Evolutionary conservation across 2,329 filamentous ascomycete species (phyloP).

Genomic region (Malbranchea cinnamomea): DNA sequence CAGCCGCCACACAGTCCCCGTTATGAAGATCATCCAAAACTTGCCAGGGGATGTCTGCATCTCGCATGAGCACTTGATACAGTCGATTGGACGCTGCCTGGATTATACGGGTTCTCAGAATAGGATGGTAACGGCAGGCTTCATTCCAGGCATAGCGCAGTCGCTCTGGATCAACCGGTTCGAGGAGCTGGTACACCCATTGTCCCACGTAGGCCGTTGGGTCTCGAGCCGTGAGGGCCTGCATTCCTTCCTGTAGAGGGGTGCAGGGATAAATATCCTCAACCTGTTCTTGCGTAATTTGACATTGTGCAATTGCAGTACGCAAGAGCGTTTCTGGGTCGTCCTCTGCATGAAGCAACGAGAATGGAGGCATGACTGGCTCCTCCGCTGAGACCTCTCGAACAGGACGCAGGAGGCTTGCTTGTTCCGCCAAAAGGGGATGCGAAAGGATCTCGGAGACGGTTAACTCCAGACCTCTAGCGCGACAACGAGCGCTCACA

Average conservation of each 20-base stretch:
- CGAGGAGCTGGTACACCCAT: conserved; percentile 17
- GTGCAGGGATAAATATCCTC: conserved; percentile 20
- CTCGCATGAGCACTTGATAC: conserved; percentile 1
- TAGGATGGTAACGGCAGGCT: conserved; percentile 19
- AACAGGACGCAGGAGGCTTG: too few species aligned
- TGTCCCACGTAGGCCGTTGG: conserved; percentile 27
- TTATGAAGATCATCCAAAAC: background rate
- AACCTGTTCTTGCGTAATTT: conserved; percentile 10
- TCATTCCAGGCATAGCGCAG: conserved; percentile 25
- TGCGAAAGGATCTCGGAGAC: conserved; percentile 6
- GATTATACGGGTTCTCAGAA: conserved; percentile 27
- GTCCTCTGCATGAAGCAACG: conserved; percentile 7
- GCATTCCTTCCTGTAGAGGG: conserved; percentile 26
- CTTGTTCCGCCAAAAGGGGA: background rate
- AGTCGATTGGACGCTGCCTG: conserved; percentile 11
- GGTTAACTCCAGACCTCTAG: background rate
- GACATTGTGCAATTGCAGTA: conserved; percentile 8
- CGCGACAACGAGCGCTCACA: conserved; percentile 2
- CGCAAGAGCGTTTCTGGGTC: conserved; percentile 5
- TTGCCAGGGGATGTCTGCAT: background rate
- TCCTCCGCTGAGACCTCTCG: too few species aligned
- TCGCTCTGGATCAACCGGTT: conserved; percentile 13
- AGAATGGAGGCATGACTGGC: conserved; percentile 11
- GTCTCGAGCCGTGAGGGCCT: conserved; percentile 24
- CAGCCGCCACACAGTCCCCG: conserved; percentile 6